Base-by-base conservation (phyloP, 352 stramenopile species). In the Phytopythium montanum region DNA sequence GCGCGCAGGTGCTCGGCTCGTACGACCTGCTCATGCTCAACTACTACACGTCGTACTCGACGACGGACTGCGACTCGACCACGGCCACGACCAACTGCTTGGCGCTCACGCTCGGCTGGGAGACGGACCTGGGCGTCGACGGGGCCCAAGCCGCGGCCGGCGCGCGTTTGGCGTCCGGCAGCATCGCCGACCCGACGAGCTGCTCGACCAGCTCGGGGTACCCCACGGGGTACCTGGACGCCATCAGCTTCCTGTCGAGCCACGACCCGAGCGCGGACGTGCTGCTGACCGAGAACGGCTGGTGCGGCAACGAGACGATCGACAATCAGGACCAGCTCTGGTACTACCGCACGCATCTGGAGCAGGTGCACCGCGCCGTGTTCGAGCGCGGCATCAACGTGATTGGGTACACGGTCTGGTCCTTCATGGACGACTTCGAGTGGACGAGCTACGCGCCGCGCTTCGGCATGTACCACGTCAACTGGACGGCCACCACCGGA, bases 11-110 rank as follows among this genome's bases (percentile, higher is more conserved):
- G 9, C 73, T 74, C 34, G 77, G 75, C 9, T 97, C 85, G 25
- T 84, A 82, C 59, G 96, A 99, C 54, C 90, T 98, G 56, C 87
- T 98, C 42, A 97, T 96, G 52, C 66, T 98, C 10, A 98, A 99
- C 65, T 90, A 98, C 64, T 99, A 98, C 72, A 63, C 68, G 29
- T 75, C 71, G 28, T 76, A 74, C 44, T 58, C 64, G 3, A 81
- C 78, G 12, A 84, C 76, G 0, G 74, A 90, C 65, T 86, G 74
- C 16, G 38, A 66, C 9, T 74, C 65, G 16, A 57, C 65, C 10
- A 59, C 59, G 10, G 81, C 75, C 10, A 64, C 65, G 9, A 65
- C 66, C 16, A 73, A 73, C 18, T 88, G 75, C 50, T 64, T 59
- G 0, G 59, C 55, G 42, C 62, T 79, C 19, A 59, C 61, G 23